These are phyloP conservation scores for Cicer judaicum DNA, from an alignment of 306 rosid species.

Conservation along the genomic window DNA sequence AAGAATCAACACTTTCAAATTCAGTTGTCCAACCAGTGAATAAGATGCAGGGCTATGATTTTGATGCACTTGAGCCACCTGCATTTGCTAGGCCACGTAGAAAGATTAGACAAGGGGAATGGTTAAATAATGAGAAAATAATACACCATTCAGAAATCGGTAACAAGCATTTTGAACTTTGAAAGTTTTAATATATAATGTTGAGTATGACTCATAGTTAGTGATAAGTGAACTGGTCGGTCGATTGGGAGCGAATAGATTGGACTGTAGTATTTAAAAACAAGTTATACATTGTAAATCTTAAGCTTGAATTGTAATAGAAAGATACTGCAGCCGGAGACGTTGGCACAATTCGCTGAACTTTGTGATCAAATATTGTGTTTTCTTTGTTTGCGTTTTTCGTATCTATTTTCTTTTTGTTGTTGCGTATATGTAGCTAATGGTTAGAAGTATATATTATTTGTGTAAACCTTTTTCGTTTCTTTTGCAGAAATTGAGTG, in stretches of 20 bases:
- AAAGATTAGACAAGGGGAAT: conserved; percentile 31
- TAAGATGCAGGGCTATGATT: conserved; percentile 43
- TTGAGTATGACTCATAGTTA: too few species aligned
- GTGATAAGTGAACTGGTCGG: too few species aligned
- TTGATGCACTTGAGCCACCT: conserved; percentile 58
- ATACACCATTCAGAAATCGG: conserved; percentile 42
- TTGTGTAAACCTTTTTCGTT: conserved; percentile 8
- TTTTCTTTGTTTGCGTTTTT: too few species aligned
- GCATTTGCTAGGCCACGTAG: conserved; percentile 59
- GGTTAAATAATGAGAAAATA: conserved; percentile 45
- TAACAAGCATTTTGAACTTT: conserved; percentile 48
- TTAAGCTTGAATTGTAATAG: too few species aligned
- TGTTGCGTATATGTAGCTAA: not conserved
- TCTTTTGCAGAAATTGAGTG: conserved; percentile 56
- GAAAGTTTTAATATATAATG: not conserved
- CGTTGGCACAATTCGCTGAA: too few species aligned
- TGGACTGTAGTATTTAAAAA: too few species aligned
- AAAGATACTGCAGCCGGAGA: too few species aligned
- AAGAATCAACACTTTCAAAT: conserved; percentile 36
- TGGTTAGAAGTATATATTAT: conserved; percentile 8
- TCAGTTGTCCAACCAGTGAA: conserved; percentile 46
- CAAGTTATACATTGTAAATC: not conserved
- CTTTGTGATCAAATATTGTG: too few species aligned
- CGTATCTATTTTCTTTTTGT: too few species aligned
- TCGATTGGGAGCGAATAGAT: too few species aligned